phyloP scores from a whole-genome alignment of 2,329 filamentous ascomycete genomes.

The Colletotrichum eleusines region DNA sequence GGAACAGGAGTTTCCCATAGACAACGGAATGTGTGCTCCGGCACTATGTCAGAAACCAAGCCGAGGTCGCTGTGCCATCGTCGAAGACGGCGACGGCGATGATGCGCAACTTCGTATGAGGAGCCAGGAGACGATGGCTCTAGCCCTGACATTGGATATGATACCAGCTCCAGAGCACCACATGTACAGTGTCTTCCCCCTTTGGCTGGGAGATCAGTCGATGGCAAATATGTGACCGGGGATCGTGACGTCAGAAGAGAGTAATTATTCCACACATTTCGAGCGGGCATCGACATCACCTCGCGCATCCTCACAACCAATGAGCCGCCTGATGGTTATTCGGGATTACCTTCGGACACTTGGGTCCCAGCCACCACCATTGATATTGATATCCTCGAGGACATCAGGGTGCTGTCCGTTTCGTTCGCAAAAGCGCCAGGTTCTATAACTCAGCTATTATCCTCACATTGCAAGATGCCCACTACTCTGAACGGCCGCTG shows the following conservation, averaged over 20 bases:
- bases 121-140: neutral
- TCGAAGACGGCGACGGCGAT: neutral
- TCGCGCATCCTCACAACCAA: neutral
- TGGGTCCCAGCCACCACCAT: neutral
- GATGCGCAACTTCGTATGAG: neutral
- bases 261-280: neutral
- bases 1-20: neutral
- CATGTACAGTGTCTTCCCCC: too few relatives aligned
- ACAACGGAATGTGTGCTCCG: neutral
- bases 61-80: neutral
- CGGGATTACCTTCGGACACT: neutral
- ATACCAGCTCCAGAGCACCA: too few relatives aligned
- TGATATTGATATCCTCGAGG: neutral
- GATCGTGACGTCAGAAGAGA: slow-evolving; percentile 14
- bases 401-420: neutral
- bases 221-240: neutral
- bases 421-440: neutral
- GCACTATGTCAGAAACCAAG: too few relatives aligned
- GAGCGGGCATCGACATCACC: neutral
- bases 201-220: neutral
- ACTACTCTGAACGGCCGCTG: slow-evolving; percentile 6
- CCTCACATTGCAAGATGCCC: slow-evolving; percentile 23
- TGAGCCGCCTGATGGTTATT: neutral
- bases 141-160: accelerated
- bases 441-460: neutral